A percentile compares a stretch with the other conserved stretches of the same genome.
phyloP scores from a whole-genome alignment of 345 rosid species.

The Corchorus olitorius region DNA sequence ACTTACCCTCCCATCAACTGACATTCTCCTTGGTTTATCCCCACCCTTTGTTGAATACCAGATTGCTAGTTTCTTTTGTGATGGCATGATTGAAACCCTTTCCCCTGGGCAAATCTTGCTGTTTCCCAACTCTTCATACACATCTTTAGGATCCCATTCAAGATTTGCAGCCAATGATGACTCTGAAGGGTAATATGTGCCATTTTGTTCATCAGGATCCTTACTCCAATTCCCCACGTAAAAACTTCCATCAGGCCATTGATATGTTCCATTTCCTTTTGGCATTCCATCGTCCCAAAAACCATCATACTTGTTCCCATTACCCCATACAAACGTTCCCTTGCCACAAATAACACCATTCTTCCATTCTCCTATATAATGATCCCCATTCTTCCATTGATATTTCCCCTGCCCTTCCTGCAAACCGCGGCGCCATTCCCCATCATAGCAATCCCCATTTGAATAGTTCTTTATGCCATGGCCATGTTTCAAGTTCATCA shows the following conservation, averaged over 20 bases:
- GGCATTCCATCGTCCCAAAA: constrained; percentile 86
- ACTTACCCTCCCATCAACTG: constrained; percentile 84
- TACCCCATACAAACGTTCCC: constrained; percentile 70
- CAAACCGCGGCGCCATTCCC: constrained; percentile 81
- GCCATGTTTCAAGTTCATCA: constrained; percentile 91
- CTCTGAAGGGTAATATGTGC: constrained; percentile 67
- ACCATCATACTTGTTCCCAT: constrained; percentile 72
- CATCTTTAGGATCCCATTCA: constrained; percentile 74
- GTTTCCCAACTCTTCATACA: constrained; percentile 47
- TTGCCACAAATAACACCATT: constrained; percentile 66
- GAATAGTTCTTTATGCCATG: constrained; percentile 59
- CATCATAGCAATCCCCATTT: constrained; percentile 82
- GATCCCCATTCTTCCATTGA: constrained; percentile 61
- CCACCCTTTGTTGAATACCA: constrained; percentile 73
- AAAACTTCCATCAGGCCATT: constrained; percentile 81
- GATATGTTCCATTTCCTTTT: constrained; percentile 69
- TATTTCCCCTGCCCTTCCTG: constrained; percentile 87
- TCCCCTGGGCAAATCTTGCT: constrained; percentile 55
- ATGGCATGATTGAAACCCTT: constrained; percentile 72
- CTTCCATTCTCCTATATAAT: constrained; percentile 79
- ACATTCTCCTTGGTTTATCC: constrained; percentile 64
- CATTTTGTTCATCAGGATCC: constrained; percentile 73
- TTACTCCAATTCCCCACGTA: constrained; percentile 87
- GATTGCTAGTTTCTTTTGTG: constrained; percentile 79
- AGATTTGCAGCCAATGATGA: constrained; percentile 32